A percentile compares a stretch with the other conserved stretches of the same genome.
Conservation (phyloP, 2,329 filamentous ascomycete species). For the Talaromyces sp. region DNA sequence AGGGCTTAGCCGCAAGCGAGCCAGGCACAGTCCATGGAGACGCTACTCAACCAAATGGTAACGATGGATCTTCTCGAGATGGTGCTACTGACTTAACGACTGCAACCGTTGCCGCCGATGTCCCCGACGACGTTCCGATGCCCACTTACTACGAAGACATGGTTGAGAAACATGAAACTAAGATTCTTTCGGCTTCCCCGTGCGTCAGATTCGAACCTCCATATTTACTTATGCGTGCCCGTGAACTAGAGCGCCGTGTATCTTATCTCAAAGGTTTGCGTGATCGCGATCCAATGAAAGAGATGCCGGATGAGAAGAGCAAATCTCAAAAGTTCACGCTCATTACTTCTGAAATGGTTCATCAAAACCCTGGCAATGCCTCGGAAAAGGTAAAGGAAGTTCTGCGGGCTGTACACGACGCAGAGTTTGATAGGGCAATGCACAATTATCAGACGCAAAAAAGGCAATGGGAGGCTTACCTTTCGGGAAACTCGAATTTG, state of each 20-base stretch:
- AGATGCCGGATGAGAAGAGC: slow-evolving; percentile 56
- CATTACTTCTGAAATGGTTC: slow-evolving; percentile 93
- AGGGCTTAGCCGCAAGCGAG: slow-evolving; percentile 1
- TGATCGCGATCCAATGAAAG: slow-evolving; percentile 63
- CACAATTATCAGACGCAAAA: slow-evolving; percentile 94
- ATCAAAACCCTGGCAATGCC: slow-evolving; percentile 72
- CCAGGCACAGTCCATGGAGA: slow-evolving; percentile 5
- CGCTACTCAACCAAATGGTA: slow-evolving; percentile 15
- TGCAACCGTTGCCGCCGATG: slow-evolving; percentile 36
- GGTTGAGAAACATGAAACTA: slow-evolving; percentile 88
- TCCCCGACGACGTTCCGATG: slow-evolving; percentile 75
- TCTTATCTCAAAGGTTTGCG: slow-evolving; percentile 76
- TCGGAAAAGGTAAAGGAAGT: slow-evolving; percentile 89
- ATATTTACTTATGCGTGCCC: slow-evolving; percentile 84
- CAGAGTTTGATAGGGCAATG: slow-evolving; percentile 91
- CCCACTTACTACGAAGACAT: slow-evolving; percentile 94
- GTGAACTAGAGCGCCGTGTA: slow-evolving; percentile 82
- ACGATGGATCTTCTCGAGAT: slow-evolving; percentile 15
- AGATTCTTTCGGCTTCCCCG: slow-evolving; percentile 88
- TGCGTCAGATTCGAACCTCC: slow-evolving; percentile 95
- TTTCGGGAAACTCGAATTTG: slow-evolving; percentile 79
- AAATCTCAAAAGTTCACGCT: slow-evolving; percentile 75
- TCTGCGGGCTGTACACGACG: slow-evolving; percentile 88
- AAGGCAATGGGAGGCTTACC: slow-evolving; percentile 92
- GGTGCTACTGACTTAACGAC: slow-evolving; percentile 14